Evolutionary conservation across 306 rosid species (phyloP).

Genomic region (Prunus fruticosa): DNA sequence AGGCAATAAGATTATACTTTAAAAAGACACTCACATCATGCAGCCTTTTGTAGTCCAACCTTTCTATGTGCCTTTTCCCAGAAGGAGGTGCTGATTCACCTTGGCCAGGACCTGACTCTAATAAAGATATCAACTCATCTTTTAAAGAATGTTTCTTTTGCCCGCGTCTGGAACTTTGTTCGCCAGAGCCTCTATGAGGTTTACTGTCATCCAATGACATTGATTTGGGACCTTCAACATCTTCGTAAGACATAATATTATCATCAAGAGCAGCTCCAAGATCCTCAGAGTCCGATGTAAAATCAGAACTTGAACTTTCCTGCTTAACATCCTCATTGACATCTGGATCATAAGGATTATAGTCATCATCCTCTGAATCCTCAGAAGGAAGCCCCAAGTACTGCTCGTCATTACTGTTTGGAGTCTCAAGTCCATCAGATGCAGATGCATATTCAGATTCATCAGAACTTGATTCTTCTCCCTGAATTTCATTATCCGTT

Average conservation of each 20-base stretch:
- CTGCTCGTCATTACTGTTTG: conserved; percentile 47
- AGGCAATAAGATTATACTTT: conserved; percentile 6
- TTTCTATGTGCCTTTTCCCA: conserved; percentile 60
- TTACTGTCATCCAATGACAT: conserved; percentile 20
- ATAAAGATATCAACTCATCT: conserved; percentile 58
- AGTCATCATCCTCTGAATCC: conserved; percentile 86
- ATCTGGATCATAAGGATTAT: conserved; percentile 58
- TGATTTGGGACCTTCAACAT: conserved; percentile 31
- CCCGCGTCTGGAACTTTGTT: conserved; percentile 30
- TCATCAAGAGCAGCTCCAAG: conserved; percentile 54
- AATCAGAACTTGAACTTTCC: conserved; percentile 87
- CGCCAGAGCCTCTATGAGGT: conserved; percentile 33
- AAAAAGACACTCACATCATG: conserved; percentile 82
- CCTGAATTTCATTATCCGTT: conserved; percentile 48
- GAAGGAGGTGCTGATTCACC: conserved; percentile 49
- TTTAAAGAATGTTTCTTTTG: conserved; percentile 45
- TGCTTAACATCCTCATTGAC: conserved; percentile 28
- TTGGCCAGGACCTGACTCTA: conserved; percentile 45
- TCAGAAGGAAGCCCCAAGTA: conserved; percentile 78
- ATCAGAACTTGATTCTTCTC: conserved; percentile 59
- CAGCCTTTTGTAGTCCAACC: conserved; percentile 92
- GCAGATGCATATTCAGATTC: conserved; percentile 80
- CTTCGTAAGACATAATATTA: conserved; percentile 32
- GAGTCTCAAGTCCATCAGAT: conserved; percentile 62
- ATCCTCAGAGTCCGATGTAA: conserved; percentile 95